Base-by-base conservation (phyloP, 371 early-diverging fungal species). In the Syncephalastrum contaminatum region DNA sequence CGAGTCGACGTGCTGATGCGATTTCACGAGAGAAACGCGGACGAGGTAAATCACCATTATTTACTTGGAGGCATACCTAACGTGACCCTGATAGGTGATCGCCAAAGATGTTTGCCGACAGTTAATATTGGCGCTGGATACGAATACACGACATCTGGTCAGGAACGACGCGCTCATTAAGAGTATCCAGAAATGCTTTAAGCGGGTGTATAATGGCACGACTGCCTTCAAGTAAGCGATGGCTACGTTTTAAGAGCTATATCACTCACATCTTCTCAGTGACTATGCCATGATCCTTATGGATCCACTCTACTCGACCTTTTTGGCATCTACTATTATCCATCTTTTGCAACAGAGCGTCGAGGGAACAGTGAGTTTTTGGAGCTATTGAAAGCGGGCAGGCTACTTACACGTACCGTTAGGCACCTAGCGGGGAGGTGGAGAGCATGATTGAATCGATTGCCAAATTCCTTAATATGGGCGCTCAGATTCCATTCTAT, bases 1-100 rank as follows among this genome's bases (percentile, higher is more conserved):
- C 84, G 88, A 24, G 81, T 85, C n/a, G 89, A 89, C 67, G 62
- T 88, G 0, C 60, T 85, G 36, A 85, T 88, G 87, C 72, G 77
- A 15, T 77, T 85, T 69, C 88, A 89, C 60, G 84, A 87, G 27
- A 70, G 67, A 36, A 84, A 81, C 57, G 54, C 77, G 5, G 60
- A 66, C 36, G 61, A 66, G 24, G 82, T 82, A 72, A 58, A 52
- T 1, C 36, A 18, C 2, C 18, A 54, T 14, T 14, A 39, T 22
- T 24, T 6, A 24, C 4, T 8, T 6, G n/a, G 40, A 14, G 2
- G 2, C 14, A 43, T 51, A 21, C 5, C 48, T 25, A 10, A 30
- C 18, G 43, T n/a, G 12, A 36, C 2, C n/a, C 45, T 20, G 14
- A 3, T 70, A 83, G 69, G 72, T 85, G 19, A 70, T 71, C 15